Evolutionary conservation across 1,139 yeast genomes (phyloP).

Genomic region (Scheffersomyces quercinus): DNA sequence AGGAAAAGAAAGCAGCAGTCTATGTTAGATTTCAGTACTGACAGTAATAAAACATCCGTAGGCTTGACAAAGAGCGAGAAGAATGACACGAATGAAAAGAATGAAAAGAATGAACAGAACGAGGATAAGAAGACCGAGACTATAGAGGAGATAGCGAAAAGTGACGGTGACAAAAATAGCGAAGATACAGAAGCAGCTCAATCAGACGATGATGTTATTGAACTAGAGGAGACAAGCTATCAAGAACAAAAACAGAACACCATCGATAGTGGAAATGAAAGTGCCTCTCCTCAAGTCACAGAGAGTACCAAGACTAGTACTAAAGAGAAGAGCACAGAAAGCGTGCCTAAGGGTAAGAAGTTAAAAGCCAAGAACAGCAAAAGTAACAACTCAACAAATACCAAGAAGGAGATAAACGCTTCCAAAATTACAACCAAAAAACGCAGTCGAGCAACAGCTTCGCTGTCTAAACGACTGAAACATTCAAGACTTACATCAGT

Average conservation of each 20-base stretch:
- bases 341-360: background rate
- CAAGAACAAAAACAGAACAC: background rate
- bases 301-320: slow-evolving; percentile 2
- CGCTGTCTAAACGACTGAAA: background rate
- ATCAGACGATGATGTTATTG: background rate
- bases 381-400: background rate
- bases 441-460: no score
- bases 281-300: background rate
- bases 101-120: background rate
- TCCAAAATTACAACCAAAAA: slow-evolving; percentile 2
- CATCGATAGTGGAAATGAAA: background rate
- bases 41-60: background rate
- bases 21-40: slow-evolving; percentile 12
- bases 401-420: background rate
- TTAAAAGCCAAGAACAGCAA: background rate
- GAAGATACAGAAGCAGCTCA: background rate
- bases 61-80: background rate
- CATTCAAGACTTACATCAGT: slow-evolving; percentile 10
- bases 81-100: slow-evolving; percentile 2
- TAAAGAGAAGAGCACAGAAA: slow-evolving; percentile 1
- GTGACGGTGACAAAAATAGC: no score
- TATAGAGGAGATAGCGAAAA: background rate
- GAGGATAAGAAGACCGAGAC: background rate
- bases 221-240: background rate
- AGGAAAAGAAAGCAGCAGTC: slow-evolving; percentile 25